Conservation (phyloP, 2,329 filamentous ascomycete genomes). For the Xylaria sp. region DNA sequence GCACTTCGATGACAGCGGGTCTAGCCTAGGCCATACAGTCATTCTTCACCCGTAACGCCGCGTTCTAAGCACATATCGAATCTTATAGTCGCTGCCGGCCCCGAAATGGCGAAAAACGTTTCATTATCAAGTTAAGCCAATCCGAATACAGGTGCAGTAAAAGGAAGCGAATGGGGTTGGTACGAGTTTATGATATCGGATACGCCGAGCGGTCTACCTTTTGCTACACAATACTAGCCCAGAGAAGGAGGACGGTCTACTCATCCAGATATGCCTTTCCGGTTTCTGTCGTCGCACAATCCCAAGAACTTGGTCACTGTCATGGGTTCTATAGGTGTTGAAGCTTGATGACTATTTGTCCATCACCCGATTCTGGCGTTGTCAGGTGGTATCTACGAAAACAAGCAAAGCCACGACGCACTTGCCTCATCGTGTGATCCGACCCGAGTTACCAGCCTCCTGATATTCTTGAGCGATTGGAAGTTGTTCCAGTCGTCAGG, state of each 20-base stretch:
- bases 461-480: background rate
- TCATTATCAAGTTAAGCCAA: background rate
- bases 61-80: background rate
- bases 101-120: background rate
- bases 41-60: background rate
- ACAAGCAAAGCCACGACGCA: conserved; percentile 1
- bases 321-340: background rate
- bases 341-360: background rate
- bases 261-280: background rate
- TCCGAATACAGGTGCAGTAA: background rate
- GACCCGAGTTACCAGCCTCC: background rate
- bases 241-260: background rate
- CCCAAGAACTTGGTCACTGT: conserved; percentile 27
- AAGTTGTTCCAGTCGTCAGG: background rate
- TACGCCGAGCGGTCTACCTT: background rate
- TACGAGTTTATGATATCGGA: background rate
- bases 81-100: background rate
- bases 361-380: background rate
- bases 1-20: background rate
- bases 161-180: background rate
- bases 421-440: background rate
- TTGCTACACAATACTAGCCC: background rate
- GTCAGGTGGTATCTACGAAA: conserved; percentile 6
- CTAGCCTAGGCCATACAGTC: background rate
- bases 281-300: background rate